Percentiles rank a stretch among this genome's conserved stretches.
These are phyloP conservation scores for Colletotrichum caudatum DNA, from an alignment of 2,329 filamentous ascomycete species.

Conservation along the genomic window DNA sequence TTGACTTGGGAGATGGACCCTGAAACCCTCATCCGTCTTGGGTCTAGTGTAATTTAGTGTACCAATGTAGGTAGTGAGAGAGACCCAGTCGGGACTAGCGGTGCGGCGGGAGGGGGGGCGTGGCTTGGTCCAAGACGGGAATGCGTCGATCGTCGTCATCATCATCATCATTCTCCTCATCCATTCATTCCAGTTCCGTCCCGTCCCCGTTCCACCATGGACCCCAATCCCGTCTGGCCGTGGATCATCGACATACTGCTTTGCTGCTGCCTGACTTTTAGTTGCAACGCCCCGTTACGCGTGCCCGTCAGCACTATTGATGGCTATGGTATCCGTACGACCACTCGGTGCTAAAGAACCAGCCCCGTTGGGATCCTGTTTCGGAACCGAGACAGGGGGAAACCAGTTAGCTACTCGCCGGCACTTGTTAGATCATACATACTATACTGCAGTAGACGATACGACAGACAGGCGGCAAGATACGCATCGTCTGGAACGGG, in stretches of 20 bases:
- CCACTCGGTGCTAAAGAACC: neutral
- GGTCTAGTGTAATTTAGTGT: neutral
- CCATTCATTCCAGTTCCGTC: conserved; percentile 20
- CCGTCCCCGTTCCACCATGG: conserved; percentile 2
- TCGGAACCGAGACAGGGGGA: conserved; percentile 1
- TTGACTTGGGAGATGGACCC: neutral
- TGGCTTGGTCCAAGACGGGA: conserved; percentile 24
- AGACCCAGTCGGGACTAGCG: neutral
- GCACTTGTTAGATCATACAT: no score
- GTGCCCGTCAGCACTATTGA: neutral
- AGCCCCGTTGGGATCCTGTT: neutral
- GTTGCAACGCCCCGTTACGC: neutral
- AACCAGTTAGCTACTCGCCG: no score
- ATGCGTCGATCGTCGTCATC: conserved; percentile 10
- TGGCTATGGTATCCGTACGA: no score
- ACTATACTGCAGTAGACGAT: no score
- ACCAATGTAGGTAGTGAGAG: no score
- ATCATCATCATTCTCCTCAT: conserved; percentile 2
- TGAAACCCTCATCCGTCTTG: neutral
- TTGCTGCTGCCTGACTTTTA: neutral
- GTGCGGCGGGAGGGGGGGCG: neutral
- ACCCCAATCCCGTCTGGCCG: neutral
- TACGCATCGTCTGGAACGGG: neutral
- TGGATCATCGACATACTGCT: neutral
- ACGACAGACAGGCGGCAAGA: no score